Evolutionary conservation across 805 yeast genomes (phyloP), one percentile per base, ranked within the genome.

Genomic region (Candida hungchunana): DNA sequence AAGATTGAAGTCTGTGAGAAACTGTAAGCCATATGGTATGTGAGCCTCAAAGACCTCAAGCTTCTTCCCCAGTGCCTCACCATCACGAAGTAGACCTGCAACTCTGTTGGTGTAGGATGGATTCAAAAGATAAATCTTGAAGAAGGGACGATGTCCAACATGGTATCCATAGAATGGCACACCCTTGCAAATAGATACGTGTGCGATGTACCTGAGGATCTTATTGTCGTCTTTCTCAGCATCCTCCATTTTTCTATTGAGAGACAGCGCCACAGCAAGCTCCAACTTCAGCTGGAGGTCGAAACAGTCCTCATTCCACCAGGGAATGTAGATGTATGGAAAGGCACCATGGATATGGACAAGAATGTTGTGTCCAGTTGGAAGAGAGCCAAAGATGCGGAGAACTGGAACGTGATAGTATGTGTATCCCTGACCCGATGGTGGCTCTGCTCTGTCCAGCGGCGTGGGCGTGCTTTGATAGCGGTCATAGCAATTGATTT

Each of bases 161-260:
- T 76, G 77, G 55, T 72, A 90, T 0, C 97, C 97, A 55, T 93
- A 93, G 32, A 89, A 81, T 0, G 94, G 90, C 0, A 75, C 66
- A 0, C 82, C 96, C 43, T 77, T 76, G 35, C 94, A 82, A 0
- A 85, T 41, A 0, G 78, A 66, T 0, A 83, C 69, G 36, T 73
- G 70, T 0, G 87, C 79, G 27, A 83, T 61, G 48, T 65, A 80
- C 24, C 63, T 66, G 30, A 66, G 38, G 1, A 26, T 22, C 27
- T 39, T 49, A 4, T 18, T 34, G 9, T 29, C 27, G 2, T 36
- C 39, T 5, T 39, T 37, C 3, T 32, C 30, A 0, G 23, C 33
- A 2, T 29, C 26, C 2, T 34, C 31, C 18, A 31, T 29, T 13
- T 37, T 48, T 25, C 60, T 48, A 32, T 51, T 49, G 39, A 66